Evolutionary conservation across 495 filamentous ascomycete species (phyloP), one percentile per base, ranked within the genome.

Genomic region (Astrocystis sublimbata): DNA sequence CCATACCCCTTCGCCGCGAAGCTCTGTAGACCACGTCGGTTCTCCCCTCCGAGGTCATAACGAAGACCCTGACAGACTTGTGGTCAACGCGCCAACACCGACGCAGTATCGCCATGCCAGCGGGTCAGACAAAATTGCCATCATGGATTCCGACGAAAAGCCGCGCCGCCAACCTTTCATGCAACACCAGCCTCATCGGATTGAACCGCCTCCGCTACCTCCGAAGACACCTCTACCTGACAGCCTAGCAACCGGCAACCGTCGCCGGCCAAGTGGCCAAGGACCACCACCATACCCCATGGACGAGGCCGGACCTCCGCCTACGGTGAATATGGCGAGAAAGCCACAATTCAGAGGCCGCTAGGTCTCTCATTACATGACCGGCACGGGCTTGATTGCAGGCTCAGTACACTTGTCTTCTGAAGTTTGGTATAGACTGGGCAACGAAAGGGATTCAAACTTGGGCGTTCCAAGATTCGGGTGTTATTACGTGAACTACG

Each of bases 201-300:
- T 79, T 41, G 79, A 81, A 62, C 88, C 92, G 0, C 92, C 92
- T 35, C 92, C 92, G 0, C 68, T 93, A 23, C 92, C 92, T 9
- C 91, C 92, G 10, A 94, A 94, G 74, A 96, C 90, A 0, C 92
- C 92, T 1, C 84, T 94, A 12, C 85, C 81, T 1, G 87, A 78
- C 45, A 67, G 69, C 43, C 45, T 60, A 36, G 28, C 61, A 35
- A 19, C 59, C 50, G 54, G 47, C 42, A 62, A 40, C 55, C 68
- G 69, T 61, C 66, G 69, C 49, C 68, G 45, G 57, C 21, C 38
- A n/a, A 45, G 54, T 9, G 72, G 69, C 41, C 74, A 74, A 57
- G 55, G 71, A 15, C 74, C 75, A 19, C 78, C 88, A 54, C 92
- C 92, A 10, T 96, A 97, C 73, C 92, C 92, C 0, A 77, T 87